Percentiles rank a stretch among this genome's conserved stretches.
Evolutionary conservation across 805 yeast genomes (phyloP).

Genomic region (Suhomyces vadensis): DNA sequence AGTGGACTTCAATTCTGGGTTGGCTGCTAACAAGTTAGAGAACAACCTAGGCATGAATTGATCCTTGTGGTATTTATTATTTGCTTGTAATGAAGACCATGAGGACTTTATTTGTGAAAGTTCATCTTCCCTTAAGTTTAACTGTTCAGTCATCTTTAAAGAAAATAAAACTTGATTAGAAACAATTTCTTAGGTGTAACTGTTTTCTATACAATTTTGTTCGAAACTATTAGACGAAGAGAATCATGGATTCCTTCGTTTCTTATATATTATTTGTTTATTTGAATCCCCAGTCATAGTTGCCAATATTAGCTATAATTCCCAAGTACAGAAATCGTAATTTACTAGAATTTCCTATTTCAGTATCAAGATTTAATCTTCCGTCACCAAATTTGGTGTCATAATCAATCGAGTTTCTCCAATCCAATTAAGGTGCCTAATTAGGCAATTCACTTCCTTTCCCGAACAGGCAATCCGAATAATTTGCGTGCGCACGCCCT

Average conservation of each 20-base stretch:
- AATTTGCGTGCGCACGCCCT: background rate
- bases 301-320: conserved; percentile 1
- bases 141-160: conserved; percentile 6
- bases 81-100: conserved; percentile 36
- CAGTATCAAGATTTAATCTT: background rate
- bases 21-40: conserved; percentile 33
- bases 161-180: background rate
- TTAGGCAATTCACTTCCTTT: conserved; percentile 6
- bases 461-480: conserved; percentile 7
- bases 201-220: background rate
- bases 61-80: conserved; percentile 30
- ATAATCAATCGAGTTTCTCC: background rate
- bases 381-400: background rate
- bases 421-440: conserved; percentile 10
- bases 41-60: conserved; percentile 33
- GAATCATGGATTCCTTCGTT: background rate
- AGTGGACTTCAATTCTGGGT: conserved; percentile 24
- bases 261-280: conserved; percentile 2
- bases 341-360: conserved; percentile 2
- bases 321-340: conserved; percentile 5
- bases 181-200: too few species aligned
- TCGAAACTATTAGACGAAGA: background rate
- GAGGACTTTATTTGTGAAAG: conserved; percentile 26
- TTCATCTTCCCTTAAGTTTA: conserved; percentile 15
- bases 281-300: background rate